Conservation (phyloP, 1,284 basidiomycete species). For the Hemileia vastatrix region DNA sequence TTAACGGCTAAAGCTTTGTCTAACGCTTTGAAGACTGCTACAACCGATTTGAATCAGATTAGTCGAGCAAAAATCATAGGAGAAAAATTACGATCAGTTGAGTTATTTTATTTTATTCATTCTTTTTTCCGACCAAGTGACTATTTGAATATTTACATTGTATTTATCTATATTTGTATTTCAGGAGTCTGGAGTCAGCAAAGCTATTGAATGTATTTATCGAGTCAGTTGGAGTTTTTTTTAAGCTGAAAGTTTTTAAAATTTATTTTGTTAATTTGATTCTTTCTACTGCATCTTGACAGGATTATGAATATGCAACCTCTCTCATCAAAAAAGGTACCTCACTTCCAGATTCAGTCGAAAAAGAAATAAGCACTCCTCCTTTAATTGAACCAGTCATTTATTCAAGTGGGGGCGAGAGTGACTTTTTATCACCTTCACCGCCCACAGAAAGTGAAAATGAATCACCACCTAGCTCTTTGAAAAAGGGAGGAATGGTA, state of each 20-base stretch:
- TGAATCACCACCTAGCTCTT: neutral
- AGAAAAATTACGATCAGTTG: slow-evolving; percentile 60
- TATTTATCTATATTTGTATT: neutral
- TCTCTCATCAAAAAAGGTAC: slow-evolving; percentile 30
- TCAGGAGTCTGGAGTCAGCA: slow-evolving; percentile 34
- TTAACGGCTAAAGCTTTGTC: slow-evolving; percentile 67
- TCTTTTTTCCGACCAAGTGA: too few species aligned
- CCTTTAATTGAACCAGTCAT: too few species aligned
- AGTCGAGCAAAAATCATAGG: slow-evolving; percentile 70
- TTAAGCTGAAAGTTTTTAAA: neutral
- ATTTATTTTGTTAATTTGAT: neutral
- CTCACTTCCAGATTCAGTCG: slow-evolving; percentile 1
- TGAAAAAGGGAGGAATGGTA: neutral
- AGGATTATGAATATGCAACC: slow-evolving; percentile 37
- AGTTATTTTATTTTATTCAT: neutral
- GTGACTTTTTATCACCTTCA: neutral
- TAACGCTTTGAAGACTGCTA: slow-evolving; percentile 67
- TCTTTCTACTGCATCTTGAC: neutral
- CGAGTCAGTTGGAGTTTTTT: slow-evolving; percentile 8
- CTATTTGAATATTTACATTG: neutral
- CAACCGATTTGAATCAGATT: slow-evolving; percentile 77
- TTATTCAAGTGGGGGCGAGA: neutral
- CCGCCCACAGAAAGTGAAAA: neutral
- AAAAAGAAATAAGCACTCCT: too few species aligned
- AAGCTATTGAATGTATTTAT: slow-evolving; percentile 39